Evolutionary conservation across 2,329 filamentous ascomycete genomes (phyloP), one percentile per base, ranked within the genome.

Genomic region (Aspergillus melleus): DNA sequence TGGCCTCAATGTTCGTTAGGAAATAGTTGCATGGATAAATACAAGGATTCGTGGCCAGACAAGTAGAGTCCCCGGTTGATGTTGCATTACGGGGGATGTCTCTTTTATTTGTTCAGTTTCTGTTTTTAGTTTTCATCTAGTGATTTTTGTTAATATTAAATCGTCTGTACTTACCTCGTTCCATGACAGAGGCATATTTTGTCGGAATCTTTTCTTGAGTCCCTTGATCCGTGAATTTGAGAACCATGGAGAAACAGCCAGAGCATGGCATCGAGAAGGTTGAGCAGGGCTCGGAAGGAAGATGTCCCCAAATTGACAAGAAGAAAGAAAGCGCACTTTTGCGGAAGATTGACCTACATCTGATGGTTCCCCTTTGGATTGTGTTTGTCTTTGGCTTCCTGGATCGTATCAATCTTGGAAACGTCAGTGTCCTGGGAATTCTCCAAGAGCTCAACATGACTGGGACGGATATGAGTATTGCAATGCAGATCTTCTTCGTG

Each of bases 381-480:
- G 55, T 69, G 10, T 67, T 67, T 49, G 57, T 65, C 19, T 68
- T 66, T 47, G 61, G 61, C 16, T 66, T 66, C 58, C 59, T 69
- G 14, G 66, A 69, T 39, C 59, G 67, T 11, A 65, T 66, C 22
- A 68, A 68, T 24, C 52, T 67, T 1, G 68, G 68, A 8, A 71
- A 70, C 52, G 67, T 64, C 19, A 60, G 51, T 14, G 60, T 69
- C 22, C 49, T 66, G 19, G 68, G 67, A 1, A 65, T 70, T 30
- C 60, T 63, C 24, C 19, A 60, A 16, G 67, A 68, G 26, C 57
- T 69, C 24, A 51, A 66, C 9, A 59, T 69, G 26, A 29, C 51
- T 2, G 69, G 68, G 5, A 65, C 68, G 24, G 66, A 74, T 22
- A 76, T 75, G 70, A 76, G 74, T 55, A 70, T 74, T 55, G 72